phyloP scores from a whole-genome alignment of 176 grass and related monocot genomes.

The Musa itinerans region DNA sequence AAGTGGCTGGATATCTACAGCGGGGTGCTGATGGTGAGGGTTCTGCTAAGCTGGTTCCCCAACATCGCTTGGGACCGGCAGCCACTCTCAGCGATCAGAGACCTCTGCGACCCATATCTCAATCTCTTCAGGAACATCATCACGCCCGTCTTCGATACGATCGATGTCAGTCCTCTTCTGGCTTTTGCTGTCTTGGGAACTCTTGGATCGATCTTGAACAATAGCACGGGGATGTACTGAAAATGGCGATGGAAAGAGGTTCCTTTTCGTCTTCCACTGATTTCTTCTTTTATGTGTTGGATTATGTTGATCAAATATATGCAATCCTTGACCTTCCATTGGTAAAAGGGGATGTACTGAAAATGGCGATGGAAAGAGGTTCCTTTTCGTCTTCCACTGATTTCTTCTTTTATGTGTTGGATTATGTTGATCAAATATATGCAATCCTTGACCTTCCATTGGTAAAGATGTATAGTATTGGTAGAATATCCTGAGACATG shows the following conservation, averaged over 20 bases:
- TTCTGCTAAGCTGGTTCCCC: conserved; percentile 90
- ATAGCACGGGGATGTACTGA: conserved; percentile 55
- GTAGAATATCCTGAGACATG: no score
- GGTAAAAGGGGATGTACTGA: conserved; percentile 53
- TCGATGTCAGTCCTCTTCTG: conserved; percentile 83
- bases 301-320: not conserved
- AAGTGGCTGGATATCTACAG: conserved; percentile 85
- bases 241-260: not conserved
- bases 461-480: not conserved
- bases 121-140: conserved; percentile 84
- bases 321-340: not conserved
- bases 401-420: not conserved
- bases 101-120: conserved; percentile 84
- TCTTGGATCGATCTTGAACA: conserved; percentile 73
- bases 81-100: conserved; percentile 70
- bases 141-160: conserved; percentile 75
- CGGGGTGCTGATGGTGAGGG: conserved; percentile 78
- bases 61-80: conserved; percentile 97
- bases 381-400: not conserved
- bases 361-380: not conserved
- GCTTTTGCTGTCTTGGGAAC: conserved; percentile 83
- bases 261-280: not conserved
- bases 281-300: not conserved
- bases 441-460: not conserved
- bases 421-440: not conserved